Base-by-base conservation (phyloP, 768 basidiomycete genomes). In the Roridomyces roridus region DNA sequence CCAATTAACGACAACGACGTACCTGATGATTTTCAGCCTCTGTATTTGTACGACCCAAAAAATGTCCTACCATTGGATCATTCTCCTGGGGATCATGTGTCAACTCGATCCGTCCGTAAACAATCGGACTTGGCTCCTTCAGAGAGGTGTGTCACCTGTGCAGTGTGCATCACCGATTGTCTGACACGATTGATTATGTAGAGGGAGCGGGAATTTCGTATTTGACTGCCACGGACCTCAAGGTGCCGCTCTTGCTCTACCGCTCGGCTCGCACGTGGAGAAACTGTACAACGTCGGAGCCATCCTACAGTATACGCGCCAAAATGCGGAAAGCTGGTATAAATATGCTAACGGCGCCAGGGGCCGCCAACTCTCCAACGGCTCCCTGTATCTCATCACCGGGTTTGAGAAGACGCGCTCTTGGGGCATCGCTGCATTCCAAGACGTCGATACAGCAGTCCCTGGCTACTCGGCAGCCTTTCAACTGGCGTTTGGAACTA, bases 311-410 rank as follows among this genome's bases (percentile, higher is more conserved):
- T 57, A 64, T 49, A 62, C 62, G 12, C 26, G 48, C 5, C 28
- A 54, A 17, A 45, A 67, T 40, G 66, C 66, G 6, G 37, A 59
- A 21, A 46, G 23, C 26, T 64, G 62, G 62, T 65, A 65, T 36
- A 29, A 57, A 28, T 67, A 64, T 35, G 47, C 62, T 36, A 64
- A 55, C 20, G 49, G 26, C 5, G 8, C 35, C 4, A 28, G 52
- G 28, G 62, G 55, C 0, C 31, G 59, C 10, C 46, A 52, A 23
- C 39, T 52, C 7, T 23, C 51, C 15, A 65, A 64, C 24, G 57
- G 62, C 10, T 35, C 59, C 5, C 43, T 67, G 4, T 67, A 65
- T 52, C 44, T 67, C 40, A 55, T 67, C 46, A 67, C 66, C 18
- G 66, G 66, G 6, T 62, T 51, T 37, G 60, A 65, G 28, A 67